Evolutionary conservation across 495 filamentous ascomycete genomes (phyloP).

Genomic region (Lasiosphaeria ovina): DNA sequence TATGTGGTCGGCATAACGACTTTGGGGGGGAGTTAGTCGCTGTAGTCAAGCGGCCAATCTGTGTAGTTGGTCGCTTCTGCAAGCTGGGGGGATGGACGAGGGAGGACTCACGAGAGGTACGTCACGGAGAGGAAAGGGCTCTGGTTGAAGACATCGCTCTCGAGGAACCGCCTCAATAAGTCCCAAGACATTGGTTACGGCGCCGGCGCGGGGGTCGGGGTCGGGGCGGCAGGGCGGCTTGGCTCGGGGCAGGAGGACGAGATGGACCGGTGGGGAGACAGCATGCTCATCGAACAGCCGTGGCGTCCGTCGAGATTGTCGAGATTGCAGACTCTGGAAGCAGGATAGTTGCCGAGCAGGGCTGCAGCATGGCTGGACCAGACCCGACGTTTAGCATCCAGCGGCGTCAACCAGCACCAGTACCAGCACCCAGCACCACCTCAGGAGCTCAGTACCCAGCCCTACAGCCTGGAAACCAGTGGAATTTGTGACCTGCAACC

Average conservation of each 20-base stretch:
- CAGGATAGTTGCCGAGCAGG: neutral
- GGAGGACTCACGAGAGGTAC: slow-evolving; percentile 65
- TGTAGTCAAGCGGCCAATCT: no score
- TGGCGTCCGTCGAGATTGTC: slow-evolving; percentile 2
- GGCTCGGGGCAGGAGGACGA: slow-evolving; percentile 20
- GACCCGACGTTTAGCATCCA: neutral
- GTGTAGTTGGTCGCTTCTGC: neutral
- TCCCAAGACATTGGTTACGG: slow-evolving; percentile 51
- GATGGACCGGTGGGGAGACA: slow-evolving; percentile 16
- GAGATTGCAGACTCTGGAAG: neutral
- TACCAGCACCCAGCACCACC: no score
- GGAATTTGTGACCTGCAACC: no score
- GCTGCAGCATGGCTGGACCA: slow-evolving; percentile 24
- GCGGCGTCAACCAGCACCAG: neutral
- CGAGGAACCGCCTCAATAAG: slow-evolving; percentile 73
- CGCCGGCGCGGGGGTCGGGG: slow-evolving; percentile 14
- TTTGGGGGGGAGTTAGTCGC: slow-evolving; percentile 27
- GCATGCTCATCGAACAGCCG: slow-evolving; percentile 17
- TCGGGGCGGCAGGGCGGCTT: slow-evolving; percentile 8
- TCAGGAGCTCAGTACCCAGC: no score
- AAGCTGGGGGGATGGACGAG: neutral
- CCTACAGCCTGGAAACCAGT: no score
- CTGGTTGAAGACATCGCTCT: slow-evolving; percentile 80
- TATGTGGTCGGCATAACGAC: slow-evolving; percentile 78
- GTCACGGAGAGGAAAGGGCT: slow-evolving; percentile 75